Conservation (phyloP, 2,329 filamentous ascomycete genomes). For the Furcasterigmium sp. region DNA sequence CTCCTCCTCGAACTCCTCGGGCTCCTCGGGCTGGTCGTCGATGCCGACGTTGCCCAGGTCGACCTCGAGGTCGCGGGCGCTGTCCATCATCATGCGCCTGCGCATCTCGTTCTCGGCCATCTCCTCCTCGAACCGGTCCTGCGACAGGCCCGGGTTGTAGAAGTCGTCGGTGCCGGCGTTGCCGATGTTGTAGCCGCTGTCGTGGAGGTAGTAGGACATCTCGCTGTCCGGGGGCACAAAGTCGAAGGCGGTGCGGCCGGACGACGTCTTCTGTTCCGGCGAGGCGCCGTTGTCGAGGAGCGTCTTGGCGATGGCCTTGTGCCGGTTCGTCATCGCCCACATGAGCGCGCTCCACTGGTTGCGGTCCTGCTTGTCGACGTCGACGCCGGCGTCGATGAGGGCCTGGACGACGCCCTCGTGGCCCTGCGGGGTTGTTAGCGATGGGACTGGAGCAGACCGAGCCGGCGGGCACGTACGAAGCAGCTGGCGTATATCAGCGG, state of each 20-base stretch:
- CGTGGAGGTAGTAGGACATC: constrained; percentile 90
- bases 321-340: constrained; percentile 99
- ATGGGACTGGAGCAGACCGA: too few species aligned
- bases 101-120: constrained; percentile 95
- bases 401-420: constrained; percentile 84
- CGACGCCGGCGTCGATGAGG: constrained; percentile 77
- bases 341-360: constrained; percentile 98
- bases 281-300: constrained; percentile 90
- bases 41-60: constrained; percentile 93
- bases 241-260: constrained; percentile 89
- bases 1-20: constrained; percentile 79
- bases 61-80: constrained; percentile 91
- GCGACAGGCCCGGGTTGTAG: constrained; percentile 85
- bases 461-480: constrained; percentile 79
- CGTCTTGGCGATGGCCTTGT: constrained; percentile 92
- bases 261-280: constrained; percentile 92
- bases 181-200: constrained; percentile 88
- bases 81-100: constrained; percentile 98
- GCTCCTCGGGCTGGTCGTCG: constrained; percentile 79
- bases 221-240: constrained; percentile 95
- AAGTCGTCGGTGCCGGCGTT: constrained; percentile 83
- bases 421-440: constrained; percentile 47
- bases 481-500: constrained; percentile 96
- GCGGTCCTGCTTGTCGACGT: constrained; percentile 88
- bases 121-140: constrained; percentile 94